These are phyloP conservation scores for Fusarium dimerum DNA, from an alignment of 2,329 filamentous ascomycete species.

Conservation along the genomic window DNA sequence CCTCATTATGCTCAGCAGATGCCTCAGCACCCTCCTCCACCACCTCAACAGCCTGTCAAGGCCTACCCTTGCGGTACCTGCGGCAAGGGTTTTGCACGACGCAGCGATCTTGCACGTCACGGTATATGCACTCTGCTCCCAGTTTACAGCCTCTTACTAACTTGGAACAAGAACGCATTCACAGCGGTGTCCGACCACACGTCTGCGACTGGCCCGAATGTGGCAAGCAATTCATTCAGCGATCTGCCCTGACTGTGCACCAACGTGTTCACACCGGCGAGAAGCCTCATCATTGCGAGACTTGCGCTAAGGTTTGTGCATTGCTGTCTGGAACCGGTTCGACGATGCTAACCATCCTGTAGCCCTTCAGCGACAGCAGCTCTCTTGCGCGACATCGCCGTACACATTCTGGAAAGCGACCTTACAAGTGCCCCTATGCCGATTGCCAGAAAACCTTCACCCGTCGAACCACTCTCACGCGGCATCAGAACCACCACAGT, in stretches of 20 bases:
- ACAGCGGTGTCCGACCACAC: conserved; percentile 87
- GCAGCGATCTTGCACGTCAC: conserved; percentile 92
- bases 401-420: conserved; percentile 92
- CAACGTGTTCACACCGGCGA: conserved; percentile 95
- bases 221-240: conserved; percentile 95
- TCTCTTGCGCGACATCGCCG: conserved; percentile 90
- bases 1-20: conserved; percentile 41
- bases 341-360: conserved; percentile 11
- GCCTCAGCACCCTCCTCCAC: conserved; percentile 34
- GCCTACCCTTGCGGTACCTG: conserved; percentile 90
- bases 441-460: conserved; percentile 99
- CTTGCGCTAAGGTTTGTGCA: conserved; percentile 82
- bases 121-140: conserved; percentile 58
- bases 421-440: conserved; percentile 96
- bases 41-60: conserved; percentile 50
- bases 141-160: conserved; percentile 21
- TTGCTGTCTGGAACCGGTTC: neutral
- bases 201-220: conserved; percentile 87
- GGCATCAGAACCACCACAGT: conserved; percentile 94
- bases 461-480: conserved; percentile 87
- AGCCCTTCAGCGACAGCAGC: conserved; percentile 96
- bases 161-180: conserved; percentile 83
- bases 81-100: conserved; percentile 85
- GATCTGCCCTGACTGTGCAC: conserved; percentile 93
- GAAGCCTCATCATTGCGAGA: conserved; percentile 97